These are phyloP conservation scores for Brettanomyces sp. DNA, from an alignment of 805 yeast species.

Conservation along the genomic window DNA sequence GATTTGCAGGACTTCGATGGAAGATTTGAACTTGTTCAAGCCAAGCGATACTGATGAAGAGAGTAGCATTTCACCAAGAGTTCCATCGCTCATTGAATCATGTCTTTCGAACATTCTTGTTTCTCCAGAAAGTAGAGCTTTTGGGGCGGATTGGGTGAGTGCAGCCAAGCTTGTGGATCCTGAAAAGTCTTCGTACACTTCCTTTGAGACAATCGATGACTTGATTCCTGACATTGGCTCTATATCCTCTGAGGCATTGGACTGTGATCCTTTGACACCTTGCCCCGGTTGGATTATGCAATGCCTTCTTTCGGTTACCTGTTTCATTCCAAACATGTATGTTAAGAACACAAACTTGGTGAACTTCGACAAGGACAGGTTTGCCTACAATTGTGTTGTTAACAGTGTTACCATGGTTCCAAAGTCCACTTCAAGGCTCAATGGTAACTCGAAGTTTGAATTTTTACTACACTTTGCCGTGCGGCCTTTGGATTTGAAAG, in stretches of 20 bases:
- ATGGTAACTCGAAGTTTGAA: conserved; percentile 36
- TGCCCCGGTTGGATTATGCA: conserved; percentile 90
- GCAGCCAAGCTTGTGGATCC: conserved; percentile 31
- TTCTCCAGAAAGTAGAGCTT: conserved; percentile 72
- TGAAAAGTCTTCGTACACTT: background rate
- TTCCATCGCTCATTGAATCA: conserved; percentile 82
- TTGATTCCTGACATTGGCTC: conserved; percentile 22
- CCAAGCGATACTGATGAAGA: conserved; percentile 4
- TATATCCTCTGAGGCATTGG: conserved; percentile 5
- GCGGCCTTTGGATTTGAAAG: conserved; percentile 20
- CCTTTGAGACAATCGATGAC: conserved; percentile 19
- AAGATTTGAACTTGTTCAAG: conserved; percentile 36
- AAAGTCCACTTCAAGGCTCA: conserved; percentile 17
- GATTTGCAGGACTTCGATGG: conserved; percentile 61
- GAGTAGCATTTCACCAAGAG: conserved; percentile 34
- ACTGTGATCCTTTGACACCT: conserved; percentile 47
- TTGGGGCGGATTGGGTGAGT: conserved; percentile 58
- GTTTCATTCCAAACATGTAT: conserved; percentile 72
- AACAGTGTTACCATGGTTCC: conserved; percentile 40
- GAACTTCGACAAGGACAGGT: conserved; percentile 80
- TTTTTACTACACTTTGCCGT: conserved; percentile 42
- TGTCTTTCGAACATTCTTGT: conserved; percentile 66
- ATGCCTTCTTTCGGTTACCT: conserved; percentile 65
- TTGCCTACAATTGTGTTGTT: conserved; percentile 50
- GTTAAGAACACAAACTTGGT: conserved; percentile 53